Percentiles rank a stretch among this genome's conserved stretches.
These are phyloP conservation scores for Exsudoporus floridanus DNA, from an alignment of 1,284 basidiomycete species.

Conservation along the genomic window DNA sequence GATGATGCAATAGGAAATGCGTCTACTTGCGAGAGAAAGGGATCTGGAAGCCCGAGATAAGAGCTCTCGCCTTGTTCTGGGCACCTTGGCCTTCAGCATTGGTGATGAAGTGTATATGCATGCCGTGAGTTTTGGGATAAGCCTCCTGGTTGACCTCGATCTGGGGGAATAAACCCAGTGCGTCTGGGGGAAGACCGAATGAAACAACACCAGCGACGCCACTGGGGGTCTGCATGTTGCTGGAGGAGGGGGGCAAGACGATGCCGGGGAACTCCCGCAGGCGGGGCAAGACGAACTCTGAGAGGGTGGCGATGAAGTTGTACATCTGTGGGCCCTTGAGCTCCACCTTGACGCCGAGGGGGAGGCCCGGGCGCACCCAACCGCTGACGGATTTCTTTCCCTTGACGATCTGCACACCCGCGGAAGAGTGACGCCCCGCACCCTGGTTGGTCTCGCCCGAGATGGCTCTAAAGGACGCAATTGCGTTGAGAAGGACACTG, in stretches of 20 bases:
- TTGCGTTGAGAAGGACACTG: slow-evolving; percentile 75
- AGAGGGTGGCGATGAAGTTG: slow-evolving; percentile 86
- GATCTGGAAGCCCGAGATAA: slow-evolving; percentile 87
- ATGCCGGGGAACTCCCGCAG: slow-evolving; percentile 89
- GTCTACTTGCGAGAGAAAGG: slow-evolving; percentile 61
- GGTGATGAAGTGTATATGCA: slow-evolving; percentile 91
- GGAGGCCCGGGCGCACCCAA: slow-evolving; percentile 84
- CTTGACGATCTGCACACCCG: slow-evolving; percentile 80
- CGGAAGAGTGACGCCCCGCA: slow-evolving; percentile 64
- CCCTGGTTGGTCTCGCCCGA: slow-evolving; percentile 78
- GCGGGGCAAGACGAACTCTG: slow-evolving; percentile 93
- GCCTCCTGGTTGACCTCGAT: slow-evolving; percentile 90
- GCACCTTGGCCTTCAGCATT: slow-evolving; percentile 82
- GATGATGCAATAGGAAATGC: neutral
- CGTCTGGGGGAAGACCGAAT: slow-evolving; percentile 81
- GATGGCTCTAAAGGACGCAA: slow-evolving; percentile 87
- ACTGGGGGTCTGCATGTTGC: slow-evolving; percentile 65
- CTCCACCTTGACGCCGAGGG: slow-evolving; percentile 87
- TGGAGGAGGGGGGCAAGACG: slow-evolving; percentile 63
- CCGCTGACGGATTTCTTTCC: slow-evolving; percentile 81
- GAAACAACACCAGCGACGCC: slow-evolving; percentile 85
- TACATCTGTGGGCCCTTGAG: slow-evolving; percentile 91
- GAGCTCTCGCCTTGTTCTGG: slow-evolving; percentile 79
- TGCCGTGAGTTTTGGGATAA: slow-evolving; percentile 81
- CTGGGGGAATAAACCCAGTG: slow-evolving; percentile 92